phyloP scores from a whole-genome alignment of 2,329 filamentous ascomycete species.

The Claviceps africana region DNA sequence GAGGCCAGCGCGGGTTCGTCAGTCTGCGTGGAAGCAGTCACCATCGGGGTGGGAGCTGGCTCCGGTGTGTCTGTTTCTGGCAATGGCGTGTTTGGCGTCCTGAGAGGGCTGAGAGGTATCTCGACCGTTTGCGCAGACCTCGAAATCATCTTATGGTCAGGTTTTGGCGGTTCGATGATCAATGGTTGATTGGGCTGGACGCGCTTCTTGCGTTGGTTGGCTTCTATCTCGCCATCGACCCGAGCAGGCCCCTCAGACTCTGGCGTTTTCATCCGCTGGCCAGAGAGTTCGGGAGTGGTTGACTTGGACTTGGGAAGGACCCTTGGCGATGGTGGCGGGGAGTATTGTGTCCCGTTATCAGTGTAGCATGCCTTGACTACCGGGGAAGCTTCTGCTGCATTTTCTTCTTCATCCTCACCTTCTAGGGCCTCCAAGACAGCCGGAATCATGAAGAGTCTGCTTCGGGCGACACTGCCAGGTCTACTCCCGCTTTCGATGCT shows the following conservation, averaged over 20 bases:
- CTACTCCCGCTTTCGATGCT: slow-evolving; percentile 45
- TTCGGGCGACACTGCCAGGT: slow-evolving; percentile 39
- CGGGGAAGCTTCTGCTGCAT: slow-evolving; percentile 19
- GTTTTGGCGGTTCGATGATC: slow-evolving; percentile 30
- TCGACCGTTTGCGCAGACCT: slow-evolving; percentile 14
- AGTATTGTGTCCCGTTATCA: slow-evolving; percentile 69
- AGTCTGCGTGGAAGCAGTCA: slow-evolving; percentile 50
- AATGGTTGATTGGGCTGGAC: slow-evolving; percentile 40
- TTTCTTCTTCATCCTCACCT: slow-evolving; percentile 39
- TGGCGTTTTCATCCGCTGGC: slow-evolving; percentile 22
- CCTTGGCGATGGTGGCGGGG: slow-evolving; percentile 64
- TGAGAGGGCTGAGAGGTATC: slow-evolving; percentile 44
- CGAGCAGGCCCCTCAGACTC: slow-evolving; percentile 30
- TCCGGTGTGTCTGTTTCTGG: slow-evolving; percentile 27
- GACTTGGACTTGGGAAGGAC: slow-evolving; percentile 25
- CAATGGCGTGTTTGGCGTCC: slow-evolving; percentile 43
- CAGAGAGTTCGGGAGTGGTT: slow-evolving; percentile 25
- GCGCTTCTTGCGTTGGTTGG: slow-evolving; percentile 60
- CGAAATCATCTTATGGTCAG: slow-evolving; percentile 45
- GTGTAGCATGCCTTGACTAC: slow-evolving; percentile 42
- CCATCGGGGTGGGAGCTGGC: slow-evolving; percentile 26
- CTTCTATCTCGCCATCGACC: slow-evolving; percentile 48
- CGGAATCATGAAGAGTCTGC: slow-evolving; percentile 38
- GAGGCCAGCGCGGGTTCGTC: slow-evolving; percentile 13
- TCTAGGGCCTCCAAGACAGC: slow-evolving; percentile 42